Evolutionary conservation across 108 stramenopile genomes (phyloP).

Genomic region (Cyclotella baltica): DNA sequence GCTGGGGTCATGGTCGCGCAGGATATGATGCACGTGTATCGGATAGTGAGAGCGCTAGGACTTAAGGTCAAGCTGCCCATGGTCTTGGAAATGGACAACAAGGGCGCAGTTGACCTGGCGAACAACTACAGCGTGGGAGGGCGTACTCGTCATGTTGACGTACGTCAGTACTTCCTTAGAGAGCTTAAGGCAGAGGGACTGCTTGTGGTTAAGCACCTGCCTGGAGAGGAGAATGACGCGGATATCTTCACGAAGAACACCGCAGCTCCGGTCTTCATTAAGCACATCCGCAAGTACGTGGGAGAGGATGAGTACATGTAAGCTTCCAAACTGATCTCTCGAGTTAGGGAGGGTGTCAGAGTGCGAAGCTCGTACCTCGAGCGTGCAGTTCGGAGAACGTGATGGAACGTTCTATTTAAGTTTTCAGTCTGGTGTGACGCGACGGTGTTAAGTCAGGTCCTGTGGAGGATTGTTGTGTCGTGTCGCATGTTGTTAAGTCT

Average conservation of each 20-base stretch:
- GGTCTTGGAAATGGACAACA: too few species aligned
- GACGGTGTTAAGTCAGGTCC: too few species aligned
- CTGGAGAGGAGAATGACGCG: slow-evolving; percentile 19
- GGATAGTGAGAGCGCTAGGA: slow-evolving; percentile 3
- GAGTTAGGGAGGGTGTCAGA: too few species aligned
- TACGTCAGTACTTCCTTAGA: slow-evolving; percentile 3
- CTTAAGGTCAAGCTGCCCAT: slow-evolving; percentile 22
- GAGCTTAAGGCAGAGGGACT: slow-evolving; percentile 26
- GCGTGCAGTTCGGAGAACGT: too few species aligned
- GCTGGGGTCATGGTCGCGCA: slow-evolving; percentile 9
- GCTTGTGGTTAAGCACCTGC: neutral
- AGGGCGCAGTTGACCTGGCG: slow-evolving; percentile 29
- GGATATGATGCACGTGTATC: slow-evolving; percentile 17
- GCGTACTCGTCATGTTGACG: slow-evolving; percentile 25
- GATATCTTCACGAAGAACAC: slow-evolving; percentile 30
- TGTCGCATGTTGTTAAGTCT: too few species aligned
- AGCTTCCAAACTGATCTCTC: too few species aligned
- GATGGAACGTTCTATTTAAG: too few species aligned
- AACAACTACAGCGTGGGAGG: slow-evolving; percentile 24
- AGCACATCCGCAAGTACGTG: neutral
- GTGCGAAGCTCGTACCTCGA: too few species aligned
- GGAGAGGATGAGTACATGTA: slow-evolving; percentile 12
- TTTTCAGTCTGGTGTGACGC: too few species aligned
- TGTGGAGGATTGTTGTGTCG: too few species aligned
- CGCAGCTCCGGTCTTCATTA: neutral